Base-by-base conservation (phyloP, 2,329 filamentous ascomycete genomes). In the Fusarium gaditjirri region DNA sequence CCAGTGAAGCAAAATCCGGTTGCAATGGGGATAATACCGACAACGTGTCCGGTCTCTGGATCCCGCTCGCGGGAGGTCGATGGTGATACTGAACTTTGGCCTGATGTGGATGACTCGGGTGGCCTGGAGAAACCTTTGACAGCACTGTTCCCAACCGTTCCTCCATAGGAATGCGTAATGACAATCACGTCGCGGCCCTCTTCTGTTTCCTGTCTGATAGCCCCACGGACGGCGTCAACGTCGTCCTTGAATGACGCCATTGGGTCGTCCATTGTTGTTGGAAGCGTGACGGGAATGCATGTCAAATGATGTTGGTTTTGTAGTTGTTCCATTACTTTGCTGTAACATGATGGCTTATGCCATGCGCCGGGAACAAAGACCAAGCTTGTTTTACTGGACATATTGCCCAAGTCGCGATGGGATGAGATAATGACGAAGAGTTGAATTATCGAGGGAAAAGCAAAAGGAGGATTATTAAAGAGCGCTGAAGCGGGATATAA, bases 121-220 rank as follows among this genome's bases (percentile, higher is more conserved):
- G 56, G 10, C 6, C 14, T 39, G 1, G 39, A 21, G 16, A 57
- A 35, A 9, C 41, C 50, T 41, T 23, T 61, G 3, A 57, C 19
- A 5, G 39, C 58, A 17, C 58, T 61, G 12, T 57, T 61, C 1
- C 58, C 58, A 1, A 61, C 58, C 11, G 43, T 61, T 11, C 58
- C 58, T 17, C 58, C 50, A 23, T 57, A 61, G 2, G 58, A 61
- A 25, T 61, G 58, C 12, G 58, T 25, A 4, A 61, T 19, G 13
- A 61, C 25, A 23, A 61, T 61, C n/a, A 57, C 58, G 12, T 57
- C 29, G 1, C 7, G 25, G 5, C 58, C 50, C 0, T 46, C 21
- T 2, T 23, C 41, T 14, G 23, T 56, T 11, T 60, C 57, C 2
- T 13, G 17, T 0, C 8, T 27, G 2, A 61, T 61, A 2, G 41